phyloP scores from a whole-genome alignment of 306 rosid species.

The Medicago truncatula region DNA sequence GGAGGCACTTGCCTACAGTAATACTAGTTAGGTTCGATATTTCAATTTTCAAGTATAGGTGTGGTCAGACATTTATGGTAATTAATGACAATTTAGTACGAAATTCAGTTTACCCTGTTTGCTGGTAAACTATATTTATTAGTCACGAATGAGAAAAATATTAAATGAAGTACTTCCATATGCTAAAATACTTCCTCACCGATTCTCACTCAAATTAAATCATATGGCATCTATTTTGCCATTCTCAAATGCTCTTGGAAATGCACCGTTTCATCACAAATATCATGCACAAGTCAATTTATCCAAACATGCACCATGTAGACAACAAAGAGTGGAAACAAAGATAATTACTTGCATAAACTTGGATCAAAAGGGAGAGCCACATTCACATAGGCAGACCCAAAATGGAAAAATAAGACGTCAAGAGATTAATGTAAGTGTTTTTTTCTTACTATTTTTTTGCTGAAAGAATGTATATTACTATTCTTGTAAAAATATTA shows the following conservation, averaged over 20 bases:
- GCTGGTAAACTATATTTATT: neutral
- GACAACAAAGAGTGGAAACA: neutral
- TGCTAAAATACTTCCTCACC: neutral
- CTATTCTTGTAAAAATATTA: too few relatives aligned
- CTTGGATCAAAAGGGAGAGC: neutral
- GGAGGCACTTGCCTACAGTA: too few relatives aligned
- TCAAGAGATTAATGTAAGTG: neutral
- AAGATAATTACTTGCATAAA: neutral
- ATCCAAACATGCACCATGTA: conserved; percentile 3
- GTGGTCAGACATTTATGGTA: too few relatives aligned
- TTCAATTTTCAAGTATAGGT: too few relatives aligned
- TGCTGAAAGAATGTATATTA: neutral
- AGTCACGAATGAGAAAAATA: neutral
- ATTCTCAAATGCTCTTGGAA: neutral
- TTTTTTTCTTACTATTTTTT: neutral
- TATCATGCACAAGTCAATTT: neutral
- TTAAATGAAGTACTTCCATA: neutral
- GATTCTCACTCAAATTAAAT: neutral
- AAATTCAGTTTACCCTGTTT: too few relatives aligned
- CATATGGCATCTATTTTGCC: neutral
- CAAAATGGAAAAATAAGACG: neutral
- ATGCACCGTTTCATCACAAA: neutral
- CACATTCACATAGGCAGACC: neutral
- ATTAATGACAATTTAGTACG: too few relatives aligned
- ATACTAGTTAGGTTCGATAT: too few relatives aligned